A percentile compares a stretch with the other conserved stretches of the same genome.
Evolutionary conservation across 306 rosid species (phyloP).

Genomic region (Prunus mongolica): DNA sequence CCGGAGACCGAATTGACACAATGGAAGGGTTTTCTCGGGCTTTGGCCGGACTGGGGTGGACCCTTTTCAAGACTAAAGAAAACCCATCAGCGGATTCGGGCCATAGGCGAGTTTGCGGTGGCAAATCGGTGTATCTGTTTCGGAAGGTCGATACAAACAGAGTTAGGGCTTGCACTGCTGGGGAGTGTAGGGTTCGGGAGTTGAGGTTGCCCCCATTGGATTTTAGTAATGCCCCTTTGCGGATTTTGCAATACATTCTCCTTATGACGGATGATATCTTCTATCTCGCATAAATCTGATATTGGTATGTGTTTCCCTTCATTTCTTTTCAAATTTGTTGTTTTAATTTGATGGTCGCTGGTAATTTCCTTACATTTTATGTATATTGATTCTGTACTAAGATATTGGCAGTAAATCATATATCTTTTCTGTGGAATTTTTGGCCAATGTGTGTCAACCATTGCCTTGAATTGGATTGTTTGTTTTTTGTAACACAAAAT

Average conservation of each 20-base stretch:
- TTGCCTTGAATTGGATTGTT: not conserved
- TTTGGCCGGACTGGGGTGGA: slow-evolving; percentile 63
- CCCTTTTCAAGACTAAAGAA: slow-evolving; percentile 46
- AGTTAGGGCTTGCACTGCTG: slow-evolving; percentile 35
- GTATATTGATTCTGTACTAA: not conserved
- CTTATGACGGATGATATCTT: slow-evolving; percentile 61
- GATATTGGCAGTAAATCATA: not conserved
- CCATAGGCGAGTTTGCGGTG: slow-evolving; percentile 9
- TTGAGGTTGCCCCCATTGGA: slow-evolving; percentile 59
- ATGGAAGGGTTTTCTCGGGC: slow-evolving; percentile 55
- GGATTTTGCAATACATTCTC: slow-evolving; percentile 74
- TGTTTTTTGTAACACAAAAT: not conserved
- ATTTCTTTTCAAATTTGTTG: not conserved
- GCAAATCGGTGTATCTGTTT: slow-evolving; percentile 44
- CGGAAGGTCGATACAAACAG: slow-evolving; percentile 51
- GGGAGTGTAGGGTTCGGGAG: slow-evolving; percentile 51
- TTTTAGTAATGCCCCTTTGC: slow-evolving; percentile 61
- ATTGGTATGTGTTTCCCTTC: slow-evolving; percentile 17
- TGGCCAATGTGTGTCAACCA: not conserved
- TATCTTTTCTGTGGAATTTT: not conserved
- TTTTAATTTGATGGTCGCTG: not conserved
- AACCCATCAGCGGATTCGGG: slow-evolving; percentile 26
- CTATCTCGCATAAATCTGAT: slow-evolving; percentile 24
- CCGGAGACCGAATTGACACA: slow-evolving; percentile 33
- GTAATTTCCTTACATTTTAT: not conserved